Conservation (phyloP, 1,284 basidiomycete genomes). For the Boletus hoseneyae region DNA sequence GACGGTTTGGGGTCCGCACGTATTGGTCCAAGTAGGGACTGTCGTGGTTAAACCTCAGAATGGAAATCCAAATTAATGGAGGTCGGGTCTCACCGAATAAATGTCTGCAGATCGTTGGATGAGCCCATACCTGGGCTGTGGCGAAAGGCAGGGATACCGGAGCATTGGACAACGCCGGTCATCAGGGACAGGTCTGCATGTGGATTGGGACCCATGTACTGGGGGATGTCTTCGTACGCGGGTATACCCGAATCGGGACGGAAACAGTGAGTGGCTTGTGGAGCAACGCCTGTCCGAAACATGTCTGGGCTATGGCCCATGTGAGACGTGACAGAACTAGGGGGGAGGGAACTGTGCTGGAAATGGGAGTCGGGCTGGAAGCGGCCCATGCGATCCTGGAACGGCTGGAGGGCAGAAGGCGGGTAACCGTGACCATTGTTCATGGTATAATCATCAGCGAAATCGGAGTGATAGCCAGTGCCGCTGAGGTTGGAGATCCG, state of each 20-base stretch:
- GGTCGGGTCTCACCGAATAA: constrained; percentile 59
- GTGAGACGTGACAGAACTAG: constrained; percentile 42
- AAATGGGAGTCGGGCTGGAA: constrained; percentile 51
- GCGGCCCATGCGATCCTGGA: constrained; percentile 54
- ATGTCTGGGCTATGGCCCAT: constrained; percentile 49
- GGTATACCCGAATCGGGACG: constrained; percentile 44
- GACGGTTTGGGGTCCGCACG: constrained; percentile 78
- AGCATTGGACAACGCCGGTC: constrained; percentile 47
- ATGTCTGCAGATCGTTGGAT: constrained; percentile 71
- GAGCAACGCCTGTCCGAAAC: constrained; percentile 57
- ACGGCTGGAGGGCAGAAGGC: constrained; percentile 48
- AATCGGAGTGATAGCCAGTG: constrained; percentile 49
- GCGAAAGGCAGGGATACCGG: constrained; percentile 62
- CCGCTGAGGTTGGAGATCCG: constrained; percentile 49
- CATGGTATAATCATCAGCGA: constrained; percentile 60
- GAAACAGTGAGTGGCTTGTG: constrained; percentile 62
- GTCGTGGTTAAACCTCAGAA: constrained; percentile 16
- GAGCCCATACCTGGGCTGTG: constrained; percentile 55
- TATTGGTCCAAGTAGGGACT: constrained; percentile 84
- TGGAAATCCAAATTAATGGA: constrained; percentile 8
- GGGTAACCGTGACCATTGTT: constrained; percentile 46
- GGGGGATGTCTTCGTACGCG: constrained; percentile 54
- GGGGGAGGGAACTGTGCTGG: constrained; percentile 38
- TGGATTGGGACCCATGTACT: constrained; percentile 50
- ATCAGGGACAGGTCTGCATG: constrained; percentile 56